Evolutionary conservation across 2,329 filamentous ascomycete genomes (phyloP).

Genomic region (Cercospora janseana): DNA sequence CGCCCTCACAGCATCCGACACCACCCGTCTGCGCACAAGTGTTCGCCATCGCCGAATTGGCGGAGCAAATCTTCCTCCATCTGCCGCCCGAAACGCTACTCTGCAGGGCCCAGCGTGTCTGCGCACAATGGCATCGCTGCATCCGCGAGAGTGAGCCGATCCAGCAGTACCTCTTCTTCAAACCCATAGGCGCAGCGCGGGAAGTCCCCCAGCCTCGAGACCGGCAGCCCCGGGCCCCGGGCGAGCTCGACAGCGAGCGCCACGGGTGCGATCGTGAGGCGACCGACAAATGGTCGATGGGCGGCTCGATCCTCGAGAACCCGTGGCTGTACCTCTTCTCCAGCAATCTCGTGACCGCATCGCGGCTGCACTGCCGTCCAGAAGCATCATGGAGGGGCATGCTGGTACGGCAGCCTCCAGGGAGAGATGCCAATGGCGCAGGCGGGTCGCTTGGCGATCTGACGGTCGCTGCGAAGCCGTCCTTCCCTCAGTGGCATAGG

Average conservation of each 20-base stretch:
- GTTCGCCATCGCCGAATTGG: constrained; percentile 14
- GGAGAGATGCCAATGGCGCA: neutral
- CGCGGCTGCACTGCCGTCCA: neutral
- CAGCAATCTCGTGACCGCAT: neutral
- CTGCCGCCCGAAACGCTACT: constrained; percentile 12
- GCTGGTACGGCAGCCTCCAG: neutral
- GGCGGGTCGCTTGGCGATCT: neutral
- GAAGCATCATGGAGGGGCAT: constrained; percentile 6
- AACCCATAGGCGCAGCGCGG: neutral
- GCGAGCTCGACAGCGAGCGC: neutral
- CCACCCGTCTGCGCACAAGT: neutral
- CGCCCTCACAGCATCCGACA: neutral
- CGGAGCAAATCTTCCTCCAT: constrained; percentile 14
- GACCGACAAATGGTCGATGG: neutral
- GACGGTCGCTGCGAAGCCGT: too few species aligned
- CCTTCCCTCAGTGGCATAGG: neutral
- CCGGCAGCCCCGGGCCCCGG: neutral
- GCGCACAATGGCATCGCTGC: constrained; percentile 6
- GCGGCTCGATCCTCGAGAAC: neutral
- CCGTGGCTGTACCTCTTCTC: constrained; percentile 8
- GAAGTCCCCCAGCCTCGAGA: neutral
- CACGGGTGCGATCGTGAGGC: neutral
- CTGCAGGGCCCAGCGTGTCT: constrained; percentile 9
- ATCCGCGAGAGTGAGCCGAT: neutral
- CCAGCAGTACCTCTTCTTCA: constrained; percentile 6